A percentile compares a stretch with the other conserved stretches of the same genome.
Evolutionary conservation across 1,284 basidiomycete genomes (phyloP).

Genomic region (Abortiporus biennis): DNA sequence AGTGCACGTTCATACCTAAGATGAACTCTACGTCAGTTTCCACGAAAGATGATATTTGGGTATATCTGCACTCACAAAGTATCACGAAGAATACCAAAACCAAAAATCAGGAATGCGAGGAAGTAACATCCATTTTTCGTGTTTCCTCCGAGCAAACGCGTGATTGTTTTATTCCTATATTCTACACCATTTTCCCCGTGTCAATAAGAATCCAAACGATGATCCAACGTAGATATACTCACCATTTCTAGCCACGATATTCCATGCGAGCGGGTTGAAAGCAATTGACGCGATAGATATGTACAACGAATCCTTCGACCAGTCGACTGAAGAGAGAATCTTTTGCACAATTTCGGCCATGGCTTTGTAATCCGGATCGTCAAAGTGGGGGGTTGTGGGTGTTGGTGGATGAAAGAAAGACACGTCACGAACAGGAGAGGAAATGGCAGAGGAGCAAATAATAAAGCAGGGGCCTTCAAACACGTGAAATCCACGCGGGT

Average conservation of each 20-base stretch:
- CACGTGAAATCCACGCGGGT: too few species aligned
- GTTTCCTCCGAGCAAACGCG: slow-evolving; percentile 72
- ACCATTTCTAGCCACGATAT: slow-evolving; percentile 93
- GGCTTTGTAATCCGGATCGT: too few species aligned
- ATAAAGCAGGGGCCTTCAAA: too few species aligned
- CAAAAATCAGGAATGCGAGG: slow-evolving; percentile 87
- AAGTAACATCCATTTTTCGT: slow-evolving; percentile 82
- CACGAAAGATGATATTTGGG: slow-evolving; percentile 3
- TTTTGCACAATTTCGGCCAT: too few species aligned
- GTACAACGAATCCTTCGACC: slow-evolving; percentile 59
- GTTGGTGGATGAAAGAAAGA: too few species aligned
- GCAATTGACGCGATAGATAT: slow-evolving; percentile 59
- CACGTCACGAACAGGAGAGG: too few species aligned
- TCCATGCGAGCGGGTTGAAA: slow-evolving; percentile 96
- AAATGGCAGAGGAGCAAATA: too few species aligned
- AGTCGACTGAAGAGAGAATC: slow-evolving; percentile 43
- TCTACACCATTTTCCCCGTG: slow-evolving; percentile 42
- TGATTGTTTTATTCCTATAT: slow-evolving; percentile 83
- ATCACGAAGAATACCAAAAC: slow-evolving; percentile 82
- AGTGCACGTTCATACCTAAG: slow-evolving; percentile 70
- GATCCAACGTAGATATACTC: slow-evolving; percentile 22
- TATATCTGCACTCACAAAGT: slow-evolving; percentile 61
- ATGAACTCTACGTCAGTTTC: slow-evolving; percentile 1
- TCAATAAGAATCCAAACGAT: too few species aligned
- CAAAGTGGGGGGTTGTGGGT: too few species aligned